phyloP scores from a whole-genome alignment of 495 filamentous ascomycete genomes.

The Rhypophila decipiens region DNA sequence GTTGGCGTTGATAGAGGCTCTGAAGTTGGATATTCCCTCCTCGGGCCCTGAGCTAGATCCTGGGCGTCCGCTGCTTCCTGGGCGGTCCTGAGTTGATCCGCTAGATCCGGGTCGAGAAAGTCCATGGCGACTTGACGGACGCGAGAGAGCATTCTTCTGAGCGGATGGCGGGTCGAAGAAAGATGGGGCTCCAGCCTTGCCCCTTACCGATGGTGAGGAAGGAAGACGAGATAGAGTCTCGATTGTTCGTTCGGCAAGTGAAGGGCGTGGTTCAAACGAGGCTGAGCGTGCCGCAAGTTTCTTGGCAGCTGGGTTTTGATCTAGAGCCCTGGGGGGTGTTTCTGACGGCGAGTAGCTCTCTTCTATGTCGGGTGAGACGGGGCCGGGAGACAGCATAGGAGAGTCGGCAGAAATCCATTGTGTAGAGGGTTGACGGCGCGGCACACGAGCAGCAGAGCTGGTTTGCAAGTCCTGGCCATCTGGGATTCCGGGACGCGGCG shows the following conservation, averaged over 20 bases:
- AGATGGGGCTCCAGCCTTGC: slow-evolving; percentile 20
- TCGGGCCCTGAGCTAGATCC: slow-evolving; percentile 33
- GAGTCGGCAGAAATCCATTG: slow-evolving; percentile 18
- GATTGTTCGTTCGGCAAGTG: slow-evolving; percentile 42
- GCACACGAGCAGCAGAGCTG: slow-evolving; percentile 10
- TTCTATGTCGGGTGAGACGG: too few species aligned
- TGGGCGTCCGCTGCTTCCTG: slow-evolving; percentile 30
- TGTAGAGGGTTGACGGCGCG: slow-evolving; percentile 16
- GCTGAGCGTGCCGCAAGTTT: slow-evolving; percentile 3
- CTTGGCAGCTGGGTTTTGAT: too few species aligned
- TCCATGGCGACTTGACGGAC: slow-evolving; percentile 29
- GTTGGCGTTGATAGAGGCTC: slow-evolving; percentile 27
- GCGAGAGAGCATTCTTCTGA: slow-evolving; percentile 24
- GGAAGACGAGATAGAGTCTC: slow-evolving; percentile 42
- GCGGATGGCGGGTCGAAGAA: slow-evolving; percentile 29
- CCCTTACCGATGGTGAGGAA: slow-evolving; percentile 39
- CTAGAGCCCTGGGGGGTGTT: too few species aligned
- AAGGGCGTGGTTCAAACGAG: slow-evolving; percentile 26
- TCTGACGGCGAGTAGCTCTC: too few species aligned
- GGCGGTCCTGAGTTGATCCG: slow-evolving; percentile 23
- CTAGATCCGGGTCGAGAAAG: slow-evolving; percentile 38
- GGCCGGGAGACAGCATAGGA: too few species aligned
- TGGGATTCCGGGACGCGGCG: slow-evolving; percentile 22
- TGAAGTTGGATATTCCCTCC: slow-evolving; percentile 21
- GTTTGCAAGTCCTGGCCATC: slow-evolving; percentile 2